Conservation (phyloP, 352 stramenopile genomes). For the Globisporangium nunn region DNA sequence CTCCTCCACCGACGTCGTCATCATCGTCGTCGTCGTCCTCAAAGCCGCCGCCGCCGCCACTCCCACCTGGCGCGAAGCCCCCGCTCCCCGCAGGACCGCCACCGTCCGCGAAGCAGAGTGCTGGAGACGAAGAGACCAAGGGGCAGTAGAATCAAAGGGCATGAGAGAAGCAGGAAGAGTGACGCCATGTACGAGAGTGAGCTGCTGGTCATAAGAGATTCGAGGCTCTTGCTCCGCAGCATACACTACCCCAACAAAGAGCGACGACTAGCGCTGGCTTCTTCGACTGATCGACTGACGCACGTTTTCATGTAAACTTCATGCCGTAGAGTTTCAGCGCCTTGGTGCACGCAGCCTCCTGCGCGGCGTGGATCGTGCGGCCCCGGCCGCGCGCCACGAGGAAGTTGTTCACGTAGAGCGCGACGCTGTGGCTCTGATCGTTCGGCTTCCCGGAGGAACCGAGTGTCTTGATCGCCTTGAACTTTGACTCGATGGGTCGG, state of each 20-base stretch:
- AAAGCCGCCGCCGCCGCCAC: slow-evolving; percentile 52
- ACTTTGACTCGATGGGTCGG: slow-evolving; percentile 35
- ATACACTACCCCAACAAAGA: neutral
- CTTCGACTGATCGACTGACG: neutral
- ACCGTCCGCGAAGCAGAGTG: slow-evolving; percentile 16
- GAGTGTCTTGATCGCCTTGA: slow-evolving; percentile 32
- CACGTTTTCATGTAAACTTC: slow-evolving; percentile 27
- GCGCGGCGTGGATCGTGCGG: slow-evolving; percentile 58
- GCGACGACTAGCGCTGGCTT: neutral
- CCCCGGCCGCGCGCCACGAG: slow-evolving; percentile 52
- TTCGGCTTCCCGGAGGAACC: slow-evolving; percentile 6
- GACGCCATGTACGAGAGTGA: neutral
- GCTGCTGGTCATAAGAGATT: neutral
- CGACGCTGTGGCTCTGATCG: slow-evolving; percentile 39
- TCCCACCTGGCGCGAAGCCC: slow-evolving; percentile 48
- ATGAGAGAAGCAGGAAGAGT: neutral
- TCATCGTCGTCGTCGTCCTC: neutral
- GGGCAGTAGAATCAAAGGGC: neutral
- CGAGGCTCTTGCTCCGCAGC: neutral
- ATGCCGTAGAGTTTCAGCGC: slow-evolving; percentile 65
- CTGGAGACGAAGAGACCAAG: slow-evolving; percentile 26
- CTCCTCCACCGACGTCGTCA: slow-evolving; percentile 11
- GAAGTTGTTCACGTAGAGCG: slow-evolving; percentile 60
- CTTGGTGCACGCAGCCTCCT: slow-evolving; percentile 60
- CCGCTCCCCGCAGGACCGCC: slow-evolving; percentile 55